Base-by-base conservation (phyloP, 495 filamentous ascomycete genomes). In the Talaromyces wortmannii region DNA sequence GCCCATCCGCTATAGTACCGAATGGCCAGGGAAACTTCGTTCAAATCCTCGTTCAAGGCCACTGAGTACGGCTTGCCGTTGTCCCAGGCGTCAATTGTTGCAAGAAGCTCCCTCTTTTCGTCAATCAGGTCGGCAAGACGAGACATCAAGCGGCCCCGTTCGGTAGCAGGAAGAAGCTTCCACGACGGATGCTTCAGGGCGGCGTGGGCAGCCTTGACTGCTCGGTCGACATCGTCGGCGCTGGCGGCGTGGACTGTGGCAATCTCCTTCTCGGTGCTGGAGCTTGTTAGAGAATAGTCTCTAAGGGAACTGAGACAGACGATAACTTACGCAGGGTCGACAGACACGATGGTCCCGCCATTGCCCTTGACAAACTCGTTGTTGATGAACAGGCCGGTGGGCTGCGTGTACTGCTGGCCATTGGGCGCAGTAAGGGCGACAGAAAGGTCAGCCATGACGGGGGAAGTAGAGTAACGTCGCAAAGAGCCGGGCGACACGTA, bases 21-120 rank as follows among this genome's bases (percentile, higher is more conserved):
- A 44, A 96, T 67, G n/a, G 81, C 81, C n/a, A 76, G 77, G 42
- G 80, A 64, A 12, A 88, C 84, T 61, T 92, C 90, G 63, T 67
- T 75, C 42, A 95, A 59, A 62, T 96, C 89, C 45, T 87, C 86
- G 53, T 73, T 82, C 43, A 88, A 68, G 0, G 90, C 78, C 32
- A 87, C 85, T 5, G 68, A 66, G 63, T 91, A 91, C 3, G 89
- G 86, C 68, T 97, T 96, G 62, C 91, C 92, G 63, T 95, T 96
- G 67, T 97, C 92, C 80, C 91, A 92, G 0, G 88, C 87, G 71
- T 97, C 92, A 46, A 97, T 91, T 0, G 90, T 91, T 36, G 90
- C 90, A 7, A 97, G 75, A 0, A 74, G 78, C 60, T 90, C 85
- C 33, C 77, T 75, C 62, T 96, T 77, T 61, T 88, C 62, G 47